Evolutionary conservation across 139 green algal species (phyloP), one percentile per base, ranked within the genome.

Genomic region (Gonium pectorale): DNA sequence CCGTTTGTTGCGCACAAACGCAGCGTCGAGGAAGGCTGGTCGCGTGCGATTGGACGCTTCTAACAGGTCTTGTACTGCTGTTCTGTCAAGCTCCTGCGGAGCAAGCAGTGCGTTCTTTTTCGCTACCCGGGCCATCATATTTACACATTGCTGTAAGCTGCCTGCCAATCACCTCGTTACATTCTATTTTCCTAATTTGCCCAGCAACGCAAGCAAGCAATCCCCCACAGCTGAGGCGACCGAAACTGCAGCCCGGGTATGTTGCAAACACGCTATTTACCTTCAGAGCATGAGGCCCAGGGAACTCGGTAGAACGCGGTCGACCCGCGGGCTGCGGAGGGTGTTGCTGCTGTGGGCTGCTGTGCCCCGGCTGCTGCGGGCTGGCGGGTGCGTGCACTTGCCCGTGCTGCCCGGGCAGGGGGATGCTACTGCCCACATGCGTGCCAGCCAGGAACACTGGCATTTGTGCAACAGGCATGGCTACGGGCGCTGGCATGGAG

Each of bases 21-120:
- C 43, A 0, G 80, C 67, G 40, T 86, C 80, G 5, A 89, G 67
- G 40, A 93, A 91, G 31, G 43, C 72, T 15, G 56, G 56, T 0
- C 86, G 66, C 17, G 66, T 90, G 0, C 64, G 52, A 1, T 35
- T 31, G 5, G 90, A 90, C 4, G 77, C 33, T 35, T 68, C 43
- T 29, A 78, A 19, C 37, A 93, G 81, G 3, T 81, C 72, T 15
- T 86, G 64, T 17, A 93, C 64, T 2, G 85, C 88, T 35, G 67
- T 64, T 6, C 69, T 6, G 38, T 90, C 78, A 1, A 75, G 35
- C 31, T 91, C 87, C 90, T 92, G 70, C 66, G n/a, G n/a, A n/a
- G n/a, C n/a, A n/a, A n/a, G n/a, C n/a, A n/a, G n/a, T n/a, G n/a
- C n/a, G n/a, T n/a, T n/a, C n/a, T n/a, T n/a, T n/a, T n/a, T n/a